Evolutionary conservation across 2,329 filamentous ascomycete species (phyloP), one percentile per base, ranked within the genome.

Genomic region (Claviceps citrina): DNA sequence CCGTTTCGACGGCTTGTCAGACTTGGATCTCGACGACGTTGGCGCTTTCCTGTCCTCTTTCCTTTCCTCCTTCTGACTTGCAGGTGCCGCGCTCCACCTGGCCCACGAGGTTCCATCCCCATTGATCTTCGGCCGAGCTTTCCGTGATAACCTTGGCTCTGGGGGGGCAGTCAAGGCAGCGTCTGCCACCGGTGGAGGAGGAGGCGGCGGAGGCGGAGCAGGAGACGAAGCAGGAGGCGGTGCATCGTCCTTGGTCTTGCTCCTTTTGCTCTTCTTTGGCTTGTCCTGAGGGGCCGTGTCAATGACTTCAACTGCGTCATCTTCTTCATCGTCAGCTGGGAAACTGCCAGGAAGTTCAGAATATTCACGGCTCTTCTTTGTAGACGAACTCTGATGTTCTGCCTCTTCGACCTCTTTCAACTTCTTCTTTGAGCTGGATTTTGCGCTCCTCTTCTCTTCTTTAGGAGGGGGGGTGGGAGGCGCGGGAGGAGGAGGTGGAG

Each of bases 81-180:
- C 46, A 12, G 43, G 64, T 18, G 76, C 69, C 13, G 76, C 70
- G 15, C 72, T 74, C 81, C 81, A 89, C 56, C 77, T 76, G 27
- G 78, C 80, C 84, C 85, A 91, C 24, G 81, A 76, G 10, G 73
- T 67, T 27, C 68, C 69, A 43, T 81, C 78, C 43, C 84, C 81
- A 49, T 76, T 82, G 46, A 86, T 74, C 53, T 80, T 84, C 22
- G 81, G 65, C 12, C 85, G 80, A 46, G 93, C 83, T 55, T 81
- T 93, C 60, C 76, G 84, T 3, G 68, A 68, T 4, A 71, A 74
- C 44, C 67, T 76, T 10, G 68, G 62, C 38, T 78, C 74, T 13
- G 73, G 62, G 4, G 68, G 66, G 22, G 70, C 67, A 7, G 68
- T 64, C 35, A 64, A 54, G 25, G 68, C 66, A 31, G 59, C 61